phyloP scores from a whole-genome alignment of 2,329 filamentous ascomycete species.

The Fonsecaea pugnacius region DNA sequence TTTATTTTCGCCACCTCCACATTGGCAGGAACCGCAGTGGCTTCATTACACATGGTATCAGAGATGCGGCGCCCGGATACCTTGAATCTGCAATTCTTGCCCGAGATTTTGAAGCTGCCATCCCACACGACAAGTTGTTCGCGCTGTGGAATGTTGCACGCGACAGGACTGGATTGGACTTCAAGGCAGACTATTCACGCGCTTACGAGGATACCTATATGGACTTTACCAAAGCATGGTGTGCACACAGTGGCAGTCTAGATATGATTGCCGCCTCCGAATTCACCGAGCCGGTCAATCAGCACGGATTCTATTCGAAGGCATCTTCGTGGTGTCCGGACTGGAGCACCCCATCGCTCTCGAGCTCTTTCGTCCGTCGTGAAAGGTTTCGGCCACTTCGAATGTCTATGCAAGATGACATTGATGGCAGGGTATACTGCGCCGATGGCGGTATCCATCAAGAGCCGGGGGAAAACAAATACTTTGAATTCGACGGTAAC shows the following conservation, averaged over 20 bases:
- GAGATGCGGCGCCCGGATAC: conserved; percentile 10
- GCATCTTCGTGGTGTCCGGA: conserved; percentile 21
- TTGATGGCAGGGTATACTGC: conserved; percentile 4
- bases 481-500: conserved; percentile 5
- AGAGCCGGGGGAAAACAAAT: background rate
- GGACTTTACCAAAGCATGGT: conserved; percentile 16
- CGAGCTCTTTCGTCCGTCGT: conserved; percentile 15
- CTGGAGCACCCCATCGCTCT: conserved; percentile 6
- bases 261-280: conserved; percentile 17
- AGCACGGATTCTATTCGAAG: conserved; percentile 1
- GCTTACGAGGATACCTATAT: conserved; percentile 8
- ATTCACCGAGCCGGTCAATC: background rate
- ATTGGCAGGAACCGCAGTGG: background rate
- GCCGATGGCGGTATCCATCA: conserved; percentile 14
- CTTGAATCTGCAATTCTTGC: conserved; percentile 13
- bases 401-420: conserved; percentile 5
- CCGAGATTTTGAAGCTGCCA: conserved; percentile 13
- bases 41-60: background rate
- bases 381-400: conserved; percentile 3
- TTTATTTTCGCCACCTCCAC: conserved; percentile 19
- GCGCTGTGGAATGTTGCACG: conserved; percentile 16
- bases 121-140: conserved; percentile 18
- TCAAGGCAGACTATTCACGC: conserved; percentile 6
- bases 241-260: conserved; percentile 4
- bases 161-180: conserved; percentile 12